Evolutionary conservation across 495 filamentous ascomycete species (phyloP), one percentile per base, ranked within the genome.

Genomic region (Trichoderma parareesei): DNA sequence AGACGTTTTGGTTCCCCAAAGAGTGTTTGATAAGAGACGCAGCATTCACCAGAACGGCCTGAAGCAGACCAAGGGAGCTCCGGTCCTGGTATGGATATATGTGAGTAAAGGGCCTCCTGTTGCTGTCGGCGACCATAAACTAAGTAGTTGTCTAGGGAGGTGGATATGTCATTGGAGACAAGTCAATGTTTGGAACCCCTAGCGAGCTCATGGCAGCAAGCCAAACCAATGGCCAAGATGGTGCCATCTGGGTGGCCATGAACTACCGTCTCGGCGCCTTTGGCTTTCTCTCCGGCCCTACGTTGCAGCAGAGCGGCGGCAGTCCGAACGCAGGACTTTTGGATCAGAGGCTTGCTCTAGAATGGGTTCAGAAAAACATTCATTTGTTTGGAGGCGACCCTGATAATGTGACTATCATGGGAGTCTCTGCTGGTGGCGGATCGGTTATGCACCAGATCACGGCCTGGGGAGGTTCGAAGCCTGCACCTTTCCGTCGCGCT

Each of bases 281-380:
- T 37, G 60, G 60, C 2, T 61, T 40, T 11, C 60, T 61, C 38
- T 40, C 38, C n/a, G 60, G 60, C 14, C 60, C 60, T 4, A 57
- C 53, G 27, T 35, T 57, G 20, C 53, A 35, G 18, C 20, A 57
- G 18, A 9, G 42, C 37, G 60, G 38, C 8, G 60, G 38, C 8
- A 43, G 18, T 13, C 5, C 60, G 3, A 86, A 84, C 65, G 76
- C 84, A 14, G 84, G 82, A 0, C 68, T 85, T 11, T 77, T 83
- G 42, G 60, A 61, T 14, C 60, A 61, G 10, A 40, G 60, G 16
- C 70, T 84, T 33, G 81, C 76, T 3, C 74, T 85, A 33, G 72
- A 88, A 62, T 91, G 88, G 88, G 81, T 91, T 9, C 77, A 85
- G 62, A 74, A 84, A 64, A 76, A 92, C 65, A 90, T 92, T 63